phyloP scores from a whole-genome alignment of 2,329 filamentous ascomycete species.

The Byssothecium circinans region DNA sequence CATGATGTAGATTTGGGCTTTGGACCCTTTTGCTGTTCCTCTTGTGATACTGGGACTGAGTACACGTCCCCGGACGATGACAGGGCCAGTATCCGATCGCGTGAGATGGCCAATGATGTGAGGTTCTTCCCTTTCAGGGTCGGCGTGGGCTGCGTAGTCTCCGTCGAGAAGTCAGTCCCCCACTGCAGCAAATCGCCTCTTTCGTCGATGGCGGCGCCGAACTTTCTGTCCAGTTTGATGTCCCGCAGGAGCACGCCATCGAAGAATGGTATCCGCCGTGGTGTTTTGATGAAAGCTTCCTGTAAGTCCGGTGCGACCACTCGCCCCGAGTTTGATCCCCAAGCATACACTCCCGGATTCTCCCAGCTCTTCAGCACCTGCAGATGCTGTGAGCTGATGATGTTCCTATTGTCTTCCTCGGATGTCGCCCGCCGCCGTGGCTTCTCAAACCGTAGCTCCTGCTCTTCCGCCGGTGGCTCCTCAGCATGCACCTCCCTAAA shows the following conservation, averaged over 20 bases:
- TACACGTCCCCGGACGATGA: constrained; percentile 76
- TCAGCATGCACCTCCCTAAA: constrained; percentile 52
- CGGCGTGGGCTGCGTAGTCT: constrained; percentile 63
- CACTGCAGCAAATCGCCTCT: constrained; percentile 89
- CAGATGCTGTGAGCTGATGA: constrained; percentile 81
- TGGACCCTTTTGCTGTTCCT: constrained; percentile 67
- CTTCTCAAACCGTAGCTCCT: constrained; percentile 69
- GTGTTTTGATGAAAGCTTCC: constrained; percentile 76
- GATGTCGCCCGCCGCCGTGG: constrained; percentile 57
- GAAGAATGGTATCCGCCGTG: constrained; percentile 77
- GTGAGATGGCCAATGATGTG: constrained; percentile 72
- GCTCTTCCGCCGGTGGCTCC: constrained; percentile 46
- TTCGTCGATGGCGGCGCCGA: constrained; percentile 85
- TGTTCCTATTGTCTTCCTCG: constrained; percentile 72
- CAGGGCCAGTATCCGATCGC: constrained; percentile 80
- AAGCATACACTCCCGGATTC: constrained; percentile 87
- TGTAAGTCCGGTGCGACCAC: constrained; percentile 85
- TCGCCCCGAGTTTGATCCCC: constrained; percentile 83
- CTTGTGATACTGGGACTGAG: constrained; percentile 75
- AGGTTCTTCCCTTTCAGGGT: constrained; percentile 84
- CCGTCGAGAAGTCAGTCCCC: constrained; percentile 74
- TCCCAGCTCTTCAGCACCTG: constrained; percentile 82
- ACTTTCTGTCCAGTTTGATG: constrained; percentile 78
- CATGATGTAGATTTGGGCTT: constrained; percentile 69
- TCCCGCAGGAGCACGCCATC: constrained; percentile 82